Base-by-base conservation (phyloP, 108 stramenopile species). In the Cyclotella atomus region DNA sequence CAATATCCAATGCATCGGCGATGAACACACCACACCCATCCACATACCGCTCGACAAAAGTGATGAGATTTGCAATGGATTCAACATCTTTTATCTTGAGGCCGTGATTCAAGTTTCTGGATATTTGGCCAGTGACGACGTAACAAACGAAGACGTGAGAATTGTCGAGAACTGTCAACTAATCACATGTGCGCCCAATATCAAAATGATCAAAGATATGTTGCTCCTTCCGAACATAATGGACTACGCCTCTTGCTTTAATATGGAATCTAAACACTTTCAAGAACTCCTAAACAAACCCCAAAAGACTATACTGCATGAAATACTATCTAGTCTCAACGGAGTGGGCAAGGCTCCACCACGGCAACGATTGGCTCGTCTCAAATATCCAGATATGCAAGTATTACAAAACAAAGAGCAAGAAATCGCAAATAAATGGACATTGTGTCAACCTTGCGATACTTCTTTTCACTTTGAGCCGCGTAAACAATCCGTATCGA, bases 141-240 rank as follows among this genome's bases (percentile, higher is more conserved):
- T 36, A 7, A 43, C 24, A 32, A 19, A 55, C 15, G 46, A 53
- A 38, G 16, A 52, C 38, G 33, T 57, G 5, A 46, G 57, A 24
- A 70, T 70, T 0, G 47, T 68, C 8, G 47, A 59, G 30, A 17
- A 47, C 19, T 68, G 75, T 53, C n/a, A 15, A 36, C 46, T 76
- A 0, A n/a, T 76, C 0, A 76, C 36, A 49, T 76, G 65, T 43
- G 75, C 75, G 12, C 46, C 65, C 19, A 59, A 67, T 28, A 36
- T 65, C 27, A 76, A 76, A 61, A 32, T 61, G 75, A 76, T 76
- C 57, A 67, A 76, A 28, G 75, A 76, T 15, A 34, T 76, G 14
- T 20, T 76, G 21, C 36, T 21, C 20, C 20, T 52, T 20, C 49
- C n/a, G n/a, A n/a, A n/a, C n/a, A n/a, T n/a, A n/a, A n/a, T n/a